Evolutionary conservation across 129 eudicot genomes (phyloP).

Genomic region (Tagetes erecta): DNA sequence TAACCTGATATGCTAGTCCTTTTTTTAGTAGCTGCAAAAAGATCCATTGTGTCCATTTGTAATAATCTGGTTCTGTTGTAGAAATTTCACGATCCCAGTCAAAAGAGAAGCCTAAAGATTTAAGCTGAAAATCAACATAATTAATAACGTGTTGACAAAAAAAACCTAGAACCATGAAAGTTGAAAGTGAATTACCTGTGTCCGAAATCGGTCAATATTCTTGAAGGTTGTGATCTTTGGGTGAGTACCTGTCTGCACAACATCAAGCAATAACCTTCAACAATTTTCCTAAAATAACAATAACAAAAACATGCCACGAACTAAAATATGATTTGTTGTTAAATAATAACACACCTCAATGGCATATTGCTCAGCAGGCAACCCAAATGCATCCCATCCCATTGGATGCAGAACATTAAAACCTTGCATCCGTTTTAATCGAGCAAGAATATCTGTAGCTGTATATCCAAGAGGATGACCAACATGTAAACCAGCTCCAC

Average conservation of each 20-base stretch:
- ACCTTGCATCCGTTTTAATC: slow-evolving; percentile 95
- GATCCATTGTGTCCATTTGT: slow-evolving; percentile 99
- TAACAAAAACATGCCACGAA: neutral
- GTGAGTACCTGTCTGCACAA: slow-evolving; percentile 88
- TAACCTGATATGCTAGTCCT: slow-evolving; percentile 96
- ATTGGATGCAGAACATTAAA: slow-evolving; percentile 96
- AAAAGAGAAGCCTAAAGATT: slow-evolving; percentile 91
- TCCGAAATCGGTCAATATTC: slow-evolving; percentile 85
- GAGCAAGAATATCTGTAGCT: slow-evolving; percentile 95
- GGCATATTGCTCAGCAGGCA: slow-evolving; percentile 98
- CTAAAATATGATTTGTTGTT: neutral
- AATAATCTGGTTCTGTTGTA: slow-evolving; percentile 96
- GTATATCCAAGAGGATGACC: slow-evolving; percentile 99
- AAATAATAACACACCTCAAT: slow-evolving; percentile 58
- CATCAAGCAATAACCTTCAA: slow-evolving; percentile 18
- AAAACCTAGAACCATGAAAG: neutral
- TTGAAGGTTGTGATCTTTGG: slow-evolving; percentile 78
- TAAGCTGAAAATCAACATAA: slow-evolving; percentile 56
- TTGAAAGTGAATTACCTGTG: slow-evolving; percentile 52
- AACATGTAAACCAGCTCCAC: slow-evolving; percentile 99
- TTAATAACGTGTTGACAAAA: neutral
- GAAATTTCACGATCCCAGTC: slow-evolving; percentile 99
- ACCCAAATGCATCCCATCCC: slow-evolving; percentile 99
- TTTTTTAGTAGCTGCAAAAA: slow-evolving; percentile 88
- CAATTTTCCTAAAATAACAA: neutral